phyloP scores from a whole-genome alignment of 2,329 filamentous ascomycete species.

The Lachnellula suecica region DNA sequence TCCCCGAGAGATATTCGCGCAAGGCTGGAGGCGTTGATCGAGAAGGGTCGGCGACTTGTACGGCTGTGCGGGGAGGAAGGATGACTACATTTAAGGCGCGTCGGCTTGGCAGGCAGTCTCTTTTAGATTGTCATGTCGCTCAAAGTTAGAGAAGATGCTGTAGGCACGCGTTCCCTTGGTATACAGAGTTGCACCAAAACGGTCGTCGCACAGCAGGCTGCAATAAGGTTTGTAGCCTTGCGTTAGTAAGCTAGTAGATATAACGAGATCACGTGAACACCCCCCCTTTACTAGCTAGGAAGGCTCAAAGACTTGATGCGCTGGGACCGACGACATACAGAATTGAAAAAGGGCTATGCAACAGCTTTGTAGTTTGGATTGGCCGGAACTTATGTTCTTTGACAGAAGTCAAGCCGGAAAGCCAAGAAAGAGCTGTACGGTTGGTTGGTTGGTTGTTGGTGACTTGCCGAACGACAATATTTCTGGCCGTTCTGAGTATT shows the following conservation, averaged over 20 bases:
- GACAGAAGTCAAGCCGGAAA: no score
- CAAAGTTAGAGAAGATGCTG: slow-evolving; percentile 10
- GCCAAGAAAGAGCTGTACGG: no score
- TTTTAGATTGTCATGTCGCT: slow-evolving; percentile 2
- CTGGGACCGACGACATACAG: no score
- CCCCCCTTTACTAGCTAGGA: no score
- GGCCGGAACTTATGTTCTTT: no score
- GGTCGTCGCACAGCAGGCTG: background rate
- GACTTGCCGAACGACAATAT: no score
- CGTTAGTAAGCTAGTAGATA: background rate
- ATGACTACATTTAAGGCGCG: slow-evolving; percentile 14
- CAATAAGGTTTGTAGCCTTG: background rate
- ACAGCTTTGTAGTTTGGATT: no score
- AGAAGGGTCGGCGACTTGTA: background rate
- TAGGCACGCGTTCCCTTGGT: slow-evolving; percentile 5
- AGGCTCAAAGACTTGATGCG: no score
- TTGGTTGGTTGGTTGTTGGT: no score
- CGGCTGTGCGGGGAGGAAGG: slow-evolving; percentile 1
- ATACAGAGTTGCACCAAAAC: background rate
- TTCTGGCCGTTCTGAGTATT: no score
- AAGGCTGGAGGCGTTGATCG: slow-evolving; percentile 17
- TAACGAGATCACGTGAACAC: background rate
- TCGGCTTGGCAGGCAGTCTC: background rate
- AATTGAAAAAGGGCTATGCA: no score
- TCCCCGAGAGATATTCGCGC: background rate